A percentile compares a stretch with the other conserved stretches of the same genome.
Conservation (phyloP, 257 asterid species). For the Fraxinus americana region DNA sequence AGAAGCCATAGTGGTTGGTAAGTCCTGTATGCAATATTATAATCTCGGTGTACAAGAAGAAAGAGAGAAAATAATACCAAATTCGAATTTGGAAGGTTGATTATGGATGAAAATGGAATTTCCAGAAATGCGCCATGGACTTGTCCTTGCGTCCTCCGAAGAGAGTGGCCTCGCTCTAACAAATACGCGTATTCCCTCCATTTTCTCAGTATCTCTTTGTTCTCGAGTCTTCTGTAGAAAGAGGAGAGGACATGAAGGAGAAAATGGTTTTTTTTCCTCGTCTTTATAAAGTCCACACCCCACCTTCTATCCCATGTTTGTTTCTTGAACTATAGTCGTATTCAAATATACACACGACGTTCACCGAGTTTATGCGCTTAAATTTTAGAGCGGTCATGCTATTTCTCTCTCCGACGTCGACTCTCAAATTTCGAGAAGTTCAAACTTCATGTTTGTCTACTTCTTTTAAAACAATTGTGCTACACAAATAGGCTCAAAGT, state of each 20-base stretch:
- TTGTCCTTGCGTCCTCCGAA: conserved; percentile 60
- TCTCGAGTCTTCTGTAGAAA: not conserved
- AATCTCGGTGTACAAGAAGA: not conserved
- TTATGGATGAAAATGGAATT: conserved; percentile 66
- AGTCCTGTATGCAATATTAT: not conserved
- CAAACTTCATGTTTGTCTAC: no score
- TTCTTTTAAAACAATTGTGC: no score
- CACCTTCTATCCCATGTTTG: no score
- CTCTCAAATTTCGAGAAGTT: no score
- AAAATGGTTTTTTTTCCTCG: conserved; percentile 27
- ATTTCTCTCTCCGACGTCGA: no score
- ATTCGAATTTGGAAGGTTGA: conserved; percentile 74
- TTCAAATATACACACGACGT: no score
- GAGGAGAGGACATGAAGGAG: not conserved
- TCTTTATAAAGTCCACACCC: not conserved
- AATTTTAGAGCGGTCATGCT: no score
- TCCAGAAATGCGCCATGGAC: conserved; percentile 80
- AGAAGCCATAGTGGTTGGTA: not conserved
- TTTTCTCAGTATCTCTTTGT: conserved; percentile 19
- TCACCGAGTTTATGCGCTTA: not conserved
- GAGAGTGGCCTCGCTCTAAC: conserved; percentile 85
- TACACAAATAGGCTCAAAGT: no score
- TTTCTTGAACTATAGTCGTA: no score
- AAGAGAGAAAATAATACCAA: conserved; percentile 41
- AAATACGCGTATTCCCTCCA: conserved; percentile 89